A percentile compares a stretch with the other conserved stretches of the same genome.
Evolutionary conservation across 2,329 filamentous ascomycete species (phyloP).

Genomic region (Aspergillus aculeatus): DNA sequence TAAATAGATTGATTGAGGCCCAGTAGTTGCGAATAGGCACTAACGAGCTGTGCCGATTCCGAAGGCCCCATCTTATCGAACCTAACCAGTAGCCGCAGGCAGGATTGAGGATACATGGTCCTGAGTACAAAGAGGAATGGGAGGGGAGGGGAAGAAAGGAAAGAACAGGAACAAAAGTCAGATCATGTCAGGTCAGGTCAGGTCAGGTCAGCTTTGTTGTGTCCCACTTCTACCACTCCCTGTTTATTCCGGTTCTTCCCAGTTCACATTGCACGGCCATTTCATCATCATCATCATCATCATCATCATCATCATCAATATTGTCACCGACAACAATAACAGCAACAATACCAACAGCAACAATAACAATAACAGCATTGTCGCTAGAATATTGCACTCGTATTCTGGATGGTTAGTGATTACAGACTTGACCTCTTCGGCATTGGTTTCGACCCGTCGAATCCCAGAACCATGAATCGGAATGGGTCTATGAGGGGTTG

Average conservation of each 20-base stretch:
- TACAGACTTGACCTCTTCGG: not conserved
- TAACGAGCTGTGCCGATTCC: not conserved
- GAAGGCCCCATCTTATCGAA: not conserved
- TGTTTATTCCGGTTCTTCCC: not conserved
- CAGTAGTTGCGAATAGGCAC: not conserved
- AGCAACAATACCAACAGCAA: not conserved
- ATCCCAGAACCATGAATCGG: constrained; percentile 7
- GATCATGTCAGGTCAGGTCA: not conserved
- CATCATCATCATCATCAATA: not conserved
- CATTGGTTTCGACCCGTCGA: constrained; percentile 4
- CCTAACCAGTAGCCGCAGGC: not conserved
- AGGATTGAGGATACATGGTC: constrained; percentile 5
- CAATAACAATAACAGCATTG: not conserved
- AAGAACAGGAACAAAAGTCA: not conserved
- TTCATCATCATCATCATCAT: not conserved
- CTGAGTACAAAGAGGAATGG: constrained; percentile 7
- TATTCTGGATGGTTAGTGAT: not conserved
- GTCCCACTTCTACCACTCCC: not conserved
- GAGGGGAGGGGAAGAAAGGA: not conserved
- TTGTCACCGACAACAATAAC: not conserved
- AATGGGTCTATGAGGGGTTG: constrained; percentile 4
- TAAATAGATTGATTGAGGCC: not conserved
- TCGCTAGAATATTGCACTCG: not conserved
- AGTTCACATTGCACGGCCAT: not conserved
- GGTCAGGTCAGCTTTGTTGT: not conserved